These are phyloP conservation scores for Stylonectria norvegica DNA, from an alignment of 2,329 filamentous ascomycete species.

Conservation along the genomic window DNA sequence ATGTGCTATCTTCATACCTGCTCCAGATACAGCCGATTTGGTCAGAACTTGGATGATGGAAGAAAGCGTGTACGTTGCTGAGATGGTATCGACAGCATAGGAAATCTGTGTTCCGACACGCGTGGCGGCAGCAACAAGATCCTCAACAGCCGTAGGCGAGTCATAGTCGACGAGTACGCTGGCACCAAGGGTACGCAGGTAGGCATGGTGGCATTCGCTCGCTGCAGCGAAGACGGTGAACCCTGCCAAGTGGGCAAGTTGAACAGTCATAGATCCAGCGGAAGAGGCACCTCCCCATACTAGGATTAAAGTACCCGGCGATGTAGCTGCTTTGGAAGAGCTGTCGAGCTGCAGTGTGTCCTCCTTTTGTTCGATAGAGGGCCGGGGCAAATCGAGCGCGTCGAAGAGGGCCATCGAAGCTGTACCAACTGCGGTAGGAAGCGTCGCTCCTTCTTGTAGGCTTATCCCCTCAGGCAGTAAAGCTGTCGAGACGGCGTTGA, in stretches of 20 bases:
- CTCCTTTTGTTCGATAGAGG: background rate
- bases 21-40: background rate
- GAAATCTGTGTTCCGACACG: background rate
- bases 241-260: constrained; percentile 2
- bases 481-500: background rate
- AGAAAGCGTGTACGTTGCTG: background rate
- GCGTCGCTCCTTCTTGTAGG: background rate
- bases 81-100: constrained; percentile 2
- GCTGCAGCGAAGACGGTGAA: constrained; percentile 1
- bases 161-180: constrained; percentile 3
- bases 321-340: background rate
- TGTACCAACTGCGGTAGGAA: constrained; percentile 1
- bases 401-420: constrained; percentile 4
- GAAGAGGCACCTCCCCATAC: constrained; percentile 2
- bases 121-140: background rate
- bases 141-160: background rate
- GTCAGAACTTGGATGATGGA: background rate
- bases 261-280: background rate
- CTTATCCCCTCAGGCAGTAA: background rate
- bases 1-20: constrained; percentile 1
- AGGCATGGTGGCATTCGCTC: background rate
- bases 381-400: background rate
- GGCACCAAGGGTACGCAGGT: constrained; percentile 1
- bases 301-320: background rate
- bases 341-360: background rate